Evolutionary conservation across 441 rosid genomes (phyloP).

Genomic region (Arabidopsis hybrid): DNA sequence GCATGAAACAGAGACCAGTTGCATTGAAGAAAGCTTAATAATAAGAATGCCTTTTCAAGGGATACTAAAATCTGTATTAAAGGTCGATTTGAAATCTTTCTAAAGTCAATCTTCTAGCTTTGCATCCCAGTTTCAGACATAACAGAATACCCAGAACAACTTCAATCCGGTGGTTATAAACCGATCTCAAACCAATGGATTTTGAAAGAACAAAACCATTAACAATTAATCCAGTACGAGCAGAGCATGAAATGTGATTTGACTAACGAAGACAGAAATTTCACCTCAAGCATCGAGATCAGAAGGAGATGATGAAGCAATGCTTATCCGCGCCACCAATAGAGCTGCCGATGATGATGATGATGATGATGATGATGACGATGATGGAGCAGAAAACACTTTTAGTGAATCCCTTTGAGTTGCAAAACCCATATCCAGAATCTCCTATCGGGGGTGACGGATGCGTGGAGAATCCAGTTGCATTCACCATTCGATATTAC

Average conservation of each 20-base stretch:
- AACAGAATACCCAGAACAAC: conserved; percentile 2
- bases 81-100: background rate
- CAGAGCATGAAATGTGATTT: background rate
- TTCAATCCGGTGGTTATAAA: background rate
- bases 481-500: conserved; percentile 56
- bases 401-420: conserved; percentile 42
- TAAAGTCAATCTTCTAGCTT: background rate
- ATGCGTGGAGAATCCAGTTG: conserved; percentile 56
- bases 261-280: conserved; percentile 15
- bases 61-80: no score
- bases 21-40: no score
- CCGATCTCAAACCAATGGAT: conserved; percentile 8
- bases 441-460: conserved; percentile 52
- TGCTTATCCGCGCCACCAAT: conserved; percentile 52
- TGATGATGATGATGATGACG: conserved; percentile 21
- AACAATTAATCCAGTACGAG: background rate
- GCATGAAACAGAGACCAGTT: background rate
- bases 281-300: conserved; percentile 63
- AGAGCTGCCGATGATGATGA: conserved; percentile 3
- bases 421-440: conserved; percentile 61
- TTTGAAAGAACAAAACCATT: conserved; percentile 15
- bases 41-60: no score
- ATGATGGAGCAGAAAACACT: conserved; percentile 46
- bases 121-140: no score
- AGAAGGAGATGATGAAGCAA: conserved; percentile 54